These are phyloP conservation scores for Alternaria gaisen DNA, from an alignment of 2,329 filamentous ascomycete genomes.

Conservation along the genomic window DNA sequence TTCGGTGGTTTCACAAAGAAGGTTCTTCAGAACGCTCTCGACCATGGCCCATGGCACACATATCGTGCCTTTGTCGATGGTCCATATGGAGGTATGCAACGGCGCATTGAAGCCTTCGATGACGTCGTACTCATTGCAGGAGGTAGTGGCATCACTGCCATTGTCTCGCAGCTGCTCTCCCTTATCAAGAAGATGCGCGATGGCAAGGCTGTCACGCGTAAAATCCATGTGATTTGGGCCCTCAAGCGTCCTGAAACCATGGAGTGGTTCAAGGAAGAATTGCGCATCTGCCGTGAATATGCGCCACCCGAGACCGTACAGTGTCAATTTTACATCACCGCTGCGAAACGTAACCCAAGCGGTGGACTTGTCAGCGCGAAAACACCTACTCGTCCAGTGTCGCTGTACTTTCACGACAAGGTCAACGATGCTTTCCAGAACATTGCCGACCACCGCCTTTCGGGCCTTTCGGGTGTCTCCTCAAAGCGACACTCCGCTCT, in stretches of 20 bases:
- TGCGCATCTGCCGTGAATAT: constrained; percentile 88
- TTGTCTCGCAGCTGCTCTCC: constrained; percentile 89
- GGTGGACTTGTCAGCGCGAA: constrained; percentile 61
- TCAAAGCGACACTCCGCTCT: constrained; percentile 77
- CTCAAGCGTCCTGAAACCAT: constrained; percentile 90
- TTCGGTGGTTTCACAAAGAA: constrained; percentile 89
- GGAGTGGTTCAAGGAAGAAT: constrained; percentile 97
- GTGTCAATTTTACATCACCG: constrained; percentile 94
- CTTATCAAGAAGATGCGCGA: constrained; percentile 97
- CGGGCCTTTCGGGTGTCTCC: constrained; percentile 54
- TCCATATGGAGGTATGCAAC: constrained; percentile 92
- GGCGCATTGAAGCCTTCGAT: constrained; percentile 89
- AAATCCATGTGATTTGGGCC: constrained; percentile 92
- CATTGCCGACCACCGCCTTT: constrained; percentile 75
- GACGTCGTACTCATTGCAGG: constrained; percentile 93
- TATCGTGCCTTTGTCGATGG: constrained; percentile 93
- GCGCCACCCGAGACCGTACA: constrained; percentile 88
- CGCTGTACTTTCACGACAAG: constrained; percentile 81
- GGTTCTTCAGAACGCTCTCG: constrained; percentile 81
- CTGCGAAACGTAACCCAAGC: constrained; percentile 67
- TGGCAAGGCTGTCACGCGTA: constrained; percentile 90
- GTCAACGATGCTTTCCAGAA: constrained; percentile 88
- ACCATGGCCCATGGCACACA: constrained; percentile 88
- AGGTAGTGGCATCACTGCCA: constrained; percentile 91
- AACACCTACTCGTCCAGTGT: constrained; percentile 67